Conservation (phyloP, 148 eudicot species). For the Nepenthes gracilis region DNA sequence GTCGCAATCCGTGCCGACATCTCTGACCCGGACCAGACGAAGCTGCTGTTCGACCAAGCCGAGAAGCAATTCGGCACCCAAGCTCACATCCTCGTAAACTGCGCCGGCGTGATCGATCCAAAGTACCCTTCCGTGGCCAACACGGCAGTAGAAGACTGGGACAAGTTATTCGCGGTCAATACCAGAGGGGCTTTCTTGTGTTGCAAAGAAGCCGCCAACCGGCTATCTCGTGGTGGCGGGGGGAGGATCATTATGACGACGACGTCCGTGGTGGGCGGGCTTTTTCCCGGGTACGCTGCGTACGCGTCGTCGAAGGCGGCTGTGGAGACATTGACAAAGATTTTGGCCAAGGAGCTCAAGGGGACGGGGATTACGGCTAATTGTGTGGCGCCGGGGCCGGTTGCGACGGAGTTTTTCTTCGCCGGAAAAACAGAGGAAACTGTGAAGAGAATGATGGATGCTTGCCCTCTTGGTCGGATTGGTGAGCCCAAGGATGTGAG, state of each 20-base stretch:
- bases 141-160: conserved; percentile 7
- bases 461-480: conserved; percentile 17
- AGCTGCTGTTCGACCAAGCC: no score
- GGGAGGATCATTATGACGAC: conserved; percentile 30
- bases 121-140: conserved; percentile 16
- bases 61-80: neutral
- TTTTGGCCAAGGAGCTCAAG: conserved; percentile 32
- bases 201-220: conserved; percentile 10
- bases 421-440: conserved; percentile 19
- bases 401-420: conserved; percentile 31
- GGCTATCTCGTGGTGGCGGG: conserved; percentile 25
- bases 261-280: conserved; percentile 20
- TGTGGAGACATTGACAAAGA: conserved; percentile 32
- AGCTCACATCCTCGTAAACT: conserved; percentile 21
- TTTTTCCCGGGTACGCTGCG: conserved; percentile 24
- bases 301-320: conserved; percentile 41
- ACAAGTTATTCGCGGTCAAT: no score
- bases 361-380: conserved; percentile 34
- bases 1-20: no score
- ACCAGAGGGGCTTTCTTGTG: no score
- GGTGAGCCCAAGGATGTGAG: conserved; percentile 27
- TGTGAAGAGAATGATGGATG: conserved; percentile 5
- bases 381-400: conserved; percentile 33
- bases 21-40: no score
- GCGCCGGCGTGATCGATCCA: conserved; percentile 19